phyloP scores from a whole-genome alignment of 2,329 filamentous ascomycete species.

The Ascochyta rabiei region DNA sequence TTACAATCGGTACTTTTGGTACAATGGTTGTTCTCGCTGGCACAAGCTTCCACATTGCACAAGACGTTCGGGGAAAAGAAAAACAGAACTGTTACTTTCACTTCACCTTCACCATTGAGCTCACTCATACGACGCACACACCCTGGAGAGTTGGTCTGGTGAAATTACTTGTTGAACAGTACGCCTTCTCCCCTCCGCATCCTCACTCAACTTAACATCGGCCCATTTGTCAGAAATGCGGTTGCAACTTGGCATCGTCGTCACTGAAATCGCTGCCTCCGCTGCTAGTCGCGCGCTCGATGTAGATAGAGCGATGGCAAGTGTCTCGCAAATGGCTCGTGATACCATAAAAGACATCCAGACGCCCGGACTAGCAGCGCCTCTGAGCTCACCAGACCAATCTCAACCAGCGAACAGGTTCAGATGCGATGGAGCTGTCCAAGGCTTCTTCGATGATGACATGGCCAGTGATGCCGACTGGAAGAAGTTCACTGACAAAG shows the following conservation, averaged over 20 bases:
- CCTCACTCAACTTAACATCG: background rate
- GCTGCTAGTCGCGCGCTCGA: background rate
- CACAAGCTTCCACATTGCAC: too few species aligned
- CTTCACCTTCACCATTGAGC: background rate
- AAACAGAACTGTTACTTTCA: background rate
- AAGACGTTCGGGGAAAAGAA: too few species aligned
- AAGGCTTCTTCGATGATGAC: slow-evolving; percentile 21
- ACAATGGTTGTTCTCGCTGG: too few species aligned
- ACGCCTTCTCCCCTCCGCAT: background rate
- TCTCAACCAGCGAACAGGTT: background rate
- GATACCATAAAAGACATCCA: too few species aligned
- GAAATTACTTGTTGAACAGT: too few species aligned
- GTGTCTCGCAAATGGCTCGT: background rate
- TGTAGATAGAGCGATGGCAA: background rate
- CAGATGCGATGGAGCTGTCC: background rate
- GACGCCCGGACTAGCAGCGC: background rate
- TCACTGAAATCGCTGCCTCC: background rate
- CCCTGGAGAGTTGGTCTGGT: background rate
- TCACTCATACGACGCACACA: background rate
- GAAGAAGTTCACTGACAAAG: slow-evolving; percentile 16
- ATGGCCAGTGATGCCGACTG: slow-evolving; percentile 16
- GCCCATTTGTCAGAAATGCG: background rate
- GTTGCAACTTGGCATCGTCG: background rate
- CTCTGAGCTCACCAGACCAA: too few species aligned
- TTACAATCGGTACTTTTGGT: too few species aligned